Percentiles rank a stretch among this genome's conserved stretches.
phyloP scores from a whole-genome alignment of 2,329 filamentous ascomycete genomes.

The Nigrograna mackinnonii region DNA sequence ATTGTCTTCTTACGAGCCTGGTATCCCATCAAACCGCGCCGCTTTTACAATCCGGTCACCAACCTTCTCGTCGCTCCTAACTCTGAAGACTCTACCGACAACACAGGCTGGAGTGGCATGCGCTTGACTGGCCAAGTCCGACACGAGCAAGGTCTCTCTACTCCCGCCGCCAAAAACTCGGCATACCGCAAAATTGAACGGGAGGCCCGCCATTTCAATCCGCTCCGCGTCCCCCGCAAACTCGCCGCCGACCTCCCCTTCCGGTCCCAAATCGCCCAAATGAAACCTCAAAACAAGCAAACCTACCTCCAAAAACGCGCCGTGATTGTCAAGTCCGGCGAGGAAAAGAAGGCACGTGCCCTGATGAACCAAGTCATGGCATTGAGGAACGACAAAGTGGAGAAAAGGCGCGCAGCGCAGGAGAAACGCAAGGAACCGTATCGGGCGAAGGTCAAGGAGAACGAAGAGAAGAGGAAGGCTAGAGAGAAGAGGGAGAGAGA shows the following conservation, averaged over 20 bases:
- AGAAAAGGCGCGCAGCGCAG: slow-evolving; percentile 82
- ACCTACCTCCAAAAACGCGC: slow-evolving; percentile 97
- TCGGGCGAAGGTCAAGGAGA: slow-evolving; percentile 79
- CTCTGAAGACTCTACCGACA: slow-evolving; percentile 31
- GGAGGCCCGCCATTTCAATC: slow-evolving; percentile 55
- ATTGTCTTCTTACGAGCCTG: slow-evolving; percentile 96
- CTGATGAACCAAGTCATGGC: slow-evolving; percentile 93
- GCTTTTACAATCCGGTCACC: slow-evolving; percentile 95
- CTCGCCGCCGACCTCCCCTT: slow-evolving; percentile 85
- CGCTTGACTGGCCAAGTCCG: slow-evolving; percentile 91
- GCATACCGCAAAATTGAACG: slow-evolving; percentile 72
- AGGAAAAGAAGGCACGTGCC: slow-evolving; percentile 87
- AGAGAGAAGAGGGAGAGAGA: slow-evolving; percentile 90
- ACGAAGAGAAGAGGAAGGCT: slow-evolving; percentile 80
- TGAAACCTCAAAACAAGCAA: slow-evolving; percentile 75
- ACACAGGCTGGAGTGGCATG: slow-evolving; percentile 79
- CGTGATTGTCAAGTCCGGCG: slow-evolving; percentile 76
- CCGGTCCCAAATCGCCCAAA: slow-evolving; percentile 85
- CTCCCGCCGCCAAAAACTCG: slow-evolving; percentile 81
- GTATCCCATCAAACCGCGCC: slow-evolving; percentile 93
- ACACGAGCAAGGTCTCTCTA: slow-evolving; percentile 71
- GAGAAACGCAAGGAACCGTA: slow-evolving; percentile 83
- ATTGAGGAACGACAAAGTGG: slow-evolving; percentile 85
- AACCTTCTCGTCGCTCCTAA: slow-evolving; percentile 73
- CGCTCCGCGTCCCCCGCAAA: slow-evolving; percentile 74